Base-by-base conservation (phyloP, 208 protist genomes). In the Crithidia sp. region DNA sequence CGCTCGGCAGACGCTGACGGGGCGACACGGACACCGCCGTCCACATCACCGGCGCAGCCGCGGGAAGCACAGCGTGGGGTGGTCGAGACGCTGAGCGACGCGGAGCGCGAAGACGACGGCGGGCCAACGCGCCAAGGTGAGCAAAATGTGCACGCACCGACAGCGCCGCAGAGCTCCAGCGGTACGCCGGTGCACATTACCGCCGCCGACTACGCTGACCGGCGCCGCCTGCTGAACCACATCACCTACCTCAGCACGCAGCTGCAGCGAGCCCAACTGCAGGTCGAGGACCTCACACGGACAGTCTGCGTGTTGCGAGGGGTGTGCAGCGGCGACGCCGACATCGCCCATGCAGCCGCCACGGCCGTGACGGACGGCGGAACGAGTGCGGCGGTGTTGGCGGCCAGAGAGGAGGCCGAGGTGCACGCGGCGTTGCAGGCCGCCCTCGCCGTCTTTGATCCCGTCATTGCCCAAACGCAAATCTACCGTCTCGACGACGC, bases 171-270 rank as follows among this genome's bases (percentile, higher is more conserved):
- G 28, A 50, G n/a, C 8, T 37, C 58, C 58, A 10, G 6, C n/a
- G 39, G 5, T 1, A 52, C 39, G 39, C 41, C 45, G 39, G 58
- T 44, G 40, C 67, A 76, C 57, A 87, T 96, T 50, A 85, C 84
- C 5, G 81, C 89, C 7, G 79, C 71, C 55, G 92, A 95, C 68
- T 93, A 94, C 76, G 82, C 87, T 52, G 90, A 97, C 55, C 84
- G 92, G 6, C 81, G 89, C 41, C 84, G 83, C 12, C 84, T 97
- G 14, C 79, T 97, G 41, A 91, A 93, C 52, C 92, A 95, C 71
- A 88, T 97, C 36, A 93, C 92, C n/a, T 90, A 91, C 62, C 79
- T 97, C 14, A 84, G 79, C 64, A 94, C 89, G 2, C 86, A 95
- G 54, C 78, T 95, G 40, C 92, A 95, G 77, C 85, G 89, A 16